phyloP scores from a whole-genome alignment of 2,329 filamentous ascomycete genomes.

The Talaromyces albobiverticillius region DNA sequence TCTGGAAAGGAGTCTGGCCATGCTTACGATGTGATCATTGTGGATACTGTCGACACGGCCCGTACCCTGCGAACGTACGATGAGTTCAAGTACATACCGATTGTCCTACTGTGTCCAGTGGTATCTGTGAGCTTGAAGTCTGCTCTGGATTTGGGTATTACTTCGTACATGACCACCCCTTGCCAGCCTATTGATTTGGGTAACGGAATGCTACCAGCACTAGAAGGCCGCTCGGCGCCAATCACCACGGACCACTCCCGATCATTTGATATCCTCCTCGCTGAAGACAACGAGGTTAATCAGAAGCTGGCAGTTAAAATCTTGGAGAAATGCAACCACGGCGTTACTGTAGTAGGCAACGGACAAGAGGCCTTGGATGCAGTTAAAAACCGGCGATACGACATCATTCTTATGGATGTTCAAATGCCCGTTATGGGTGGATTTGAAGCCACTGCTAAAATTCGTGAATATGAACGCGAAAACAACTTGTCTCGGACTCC shows the following conservation, averaged over 20 bases:
- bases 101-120: slow-evolving; percentile 81
- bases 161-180: slow-evolving; percentile 93
- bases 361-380: slow-evolving; percentile 88
- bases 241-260: slow-evolving; percentile 86
- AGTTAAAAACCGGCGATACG: slow-evolving; percentile 89
- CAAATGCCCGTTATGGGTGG: slow-evolving; percentile 99
- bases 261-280: slow-evolving; percentile 86
- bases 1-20: slow-evolving; percentile 49
- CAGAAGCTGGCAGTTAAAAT: slow-evolving; percentile 93
- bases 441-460: slow-evolving; percentile 95
- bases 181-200: slow-evolving; percentile 87
- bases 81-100: slow-evolving; percentile 91
- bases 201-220: slow-evolving; percentile 86
- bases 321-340: slow-evolving; percentile 79
- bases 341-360: slow-evolving; percentile 75
- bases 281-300: slow-evolving; percentile 93
- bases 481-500: slow-evolving; percentile 79
- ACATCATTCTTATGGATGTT: slow-evolving; percentile 98
- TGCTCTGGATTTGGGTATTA: slow-evolving; percentile 85
- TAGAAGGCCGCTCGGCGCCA: slow-evolving; percentile 87
- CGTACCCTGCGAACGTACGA: slow-evolving; percentile 75
- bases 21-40: slow-evolving; percentile 85
- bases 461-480: slow-evolving; percentile 87
- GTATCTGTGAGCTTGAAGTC: slow-evolving; percentile 88
- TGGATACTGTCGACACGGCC: slow-evolving; percentile 85